Conservation (phyloP, 1,284 basidiomycete genomes). For the Leccinum fallax region DNA sequence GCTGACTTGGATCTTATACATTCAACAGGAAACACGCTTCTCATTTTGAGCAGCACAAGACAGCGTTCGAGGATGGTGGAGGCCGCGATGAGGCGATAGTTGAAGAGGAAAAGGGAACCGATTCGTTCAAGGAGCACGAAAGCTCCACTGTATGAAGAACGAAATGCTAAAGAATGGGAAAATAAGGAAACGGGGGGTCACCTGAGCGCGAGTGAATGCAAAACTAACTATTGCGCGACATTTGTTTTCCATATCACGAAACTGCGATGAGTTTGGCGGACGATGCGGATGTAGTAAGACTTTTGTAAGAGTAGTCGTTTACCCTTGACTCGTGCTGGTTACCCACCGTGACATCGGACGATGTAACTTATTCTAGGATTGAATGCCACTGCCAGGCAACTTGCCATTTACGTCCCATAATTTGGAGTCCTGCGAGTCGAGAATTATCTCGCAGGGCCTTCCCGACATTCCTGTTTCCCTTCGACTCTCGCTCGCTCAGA, state of each 20-base stretch:
- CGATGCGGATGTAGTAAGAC: too few relatives aligned
- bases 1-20: not conserved
- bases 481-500: too few relatives aligned
- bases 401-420: too few relatives aligned
- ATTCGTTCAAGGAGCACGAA: not conserved
- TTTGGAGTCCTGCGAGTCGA: too few relatives aligned
- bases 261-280: not conserved
- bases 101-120: slow-evolving; percentile 9
- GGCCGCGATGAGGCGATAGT: slow-evolving; percentile 46
- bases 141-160: slow-evolving; percentile 14
- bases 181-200: not conserved
- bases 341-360: too few relatives aligned
- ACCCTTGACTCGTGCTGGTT: too few relatives aligned
- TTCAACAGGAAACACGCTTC: slow-evolving; percentile 66
- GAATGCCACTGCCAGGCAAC: too few relatives aligned
- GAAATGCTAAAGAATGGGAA: not conserved
- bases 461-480: too few relatives aligned
- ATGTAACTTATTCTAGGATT: too few relatives aligned
- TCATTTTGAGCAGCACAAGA: slow-evolving; percentile 82
- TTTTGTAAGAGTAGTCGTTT: too few relatives aligned
- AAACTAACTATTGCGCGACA: not conserved
- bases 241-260: not conserved
- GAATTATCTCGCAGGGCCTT: too few relatives aligned
- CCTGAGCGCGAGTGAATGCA: not conserved
- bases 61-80: slow-evolving; percentile 78